Evolutionary conservation across 202 grass and related monocot species (phyloP), one percentile per base, ranked within the genome.

Genomic region (Thinopyrum obtusiflorum): DNA sequence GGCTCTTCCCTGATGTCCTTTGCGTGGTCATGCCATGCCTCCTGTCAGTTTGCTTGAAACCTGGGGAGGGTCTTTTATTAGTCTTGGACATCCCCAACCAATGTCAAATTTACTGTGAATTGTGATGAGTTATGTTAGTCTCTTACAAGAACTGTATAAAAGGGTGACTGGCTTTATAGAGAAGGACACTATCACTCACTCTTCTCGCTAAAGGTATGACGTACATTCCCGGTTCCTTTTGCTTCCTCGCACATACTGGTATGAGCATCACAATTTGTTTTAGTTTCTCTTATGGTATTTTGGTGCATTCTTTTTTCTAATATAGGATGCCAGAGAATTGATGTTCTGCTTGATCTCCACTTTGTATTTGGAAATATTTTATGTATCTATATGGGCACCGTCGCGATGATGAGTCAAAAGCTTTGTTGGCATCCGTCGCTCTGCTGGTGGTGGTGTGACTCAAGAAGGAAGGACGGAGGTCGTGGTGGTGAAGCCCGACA

Each of bases 141-240:
- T 76, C 61, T 76, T 63, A 79, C 1, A 26, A 24, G 49, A 66
- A 61, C 6, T 84, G 40, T 44, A 86, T 89, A 83, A 65, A 77
- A 13, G 55, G 39, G 26, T 33, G 29, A 62, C 61, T 76, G 67
- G 12, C 40, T 63, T 82, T 47, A 51, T 79, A 29, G 15, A 57
- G 39, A 21, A 69, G 53, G 18, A 82, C 14, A 44, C 40, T 44
- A 13, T 44, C 40, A 4, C 40, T 44, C 40, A 44, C 40, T 82
- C 20, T 62, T 84, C 83, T 89, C 57, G 28, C 71, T 86, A 76
- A 82, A 79, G 40, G 73, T 26, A 77, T 31, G 53, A 9, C 40
- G 42, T 32, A 63, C 17, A 28, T 31, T 65, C 42, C 17, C 59
- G 10, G 36, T 82, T 82, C 25, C 26, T 74, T 79, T 86, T 79